phyloP scores from a whole-genome alignment of 345 rosid species.

The Rubroshorea leprosula region DNA sequence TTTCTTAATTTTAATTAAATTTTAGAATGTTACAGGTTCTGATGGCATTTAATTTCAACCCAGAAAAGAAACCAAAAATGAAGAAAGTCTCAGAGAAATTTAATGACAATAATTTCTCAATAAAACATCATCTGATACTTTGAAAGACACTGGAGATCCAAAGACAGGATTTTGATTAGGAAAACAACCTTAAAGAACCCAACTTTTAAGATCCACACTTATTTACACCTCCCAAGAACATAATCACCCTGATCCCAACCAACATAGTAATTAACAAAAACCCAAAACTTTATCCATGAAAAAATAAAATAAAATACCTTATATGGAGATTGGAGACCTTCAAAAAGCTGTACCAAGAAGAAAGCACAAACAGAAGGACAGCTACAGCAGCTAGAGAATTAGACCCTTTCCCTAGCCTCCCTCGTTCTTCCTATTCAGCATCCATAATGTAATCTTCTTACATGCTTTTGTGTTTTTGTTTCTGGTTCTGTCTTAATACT shows the following conservation, averaged over 20 bases:
- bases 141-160: slow-evolving; percentile 20
- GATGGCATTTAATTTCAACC: neutral
- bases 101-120: slow-evolving; percentile 12
- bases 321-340: slow-evolving; percentile 13
- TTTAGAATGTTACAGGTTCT: no score
- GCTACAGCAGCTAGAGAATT: no score
- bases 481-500: neutral
- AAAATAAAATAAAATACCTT: slow-evolving; percentile 11
- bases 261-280: slow-evolving; percentile 18
- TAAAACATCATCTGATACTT: slow-evolving; percentile 25
- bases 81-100: neutral
- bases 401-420: slow-evolving; percentile 20
- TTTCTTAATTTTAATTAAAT: no score
- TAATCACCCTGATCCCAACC: slow-evolving; percentile 15
- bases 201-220: slow-evolving; percentile 9
- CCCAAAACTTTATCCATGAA: slow-evolving; percentile 11
- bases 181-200: slow-evolving; percentile 15
- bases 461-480: no score
- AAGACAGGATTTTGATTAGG: slow-evolving; percentile 18
- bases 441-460: no score
- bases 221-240: slow-evolving; percentile 11
- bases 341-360: slow-evolving; percentile 19
- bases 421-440: slow-evolving; percentile 18
- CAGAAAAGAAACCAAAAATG: neutral
- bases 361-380: slow-evolving; percentile 5